phyloP scores from a whole-genome alignment of 495 filamentous ascomycete genomes.

The Aspergillus homomorphus region DNA sequence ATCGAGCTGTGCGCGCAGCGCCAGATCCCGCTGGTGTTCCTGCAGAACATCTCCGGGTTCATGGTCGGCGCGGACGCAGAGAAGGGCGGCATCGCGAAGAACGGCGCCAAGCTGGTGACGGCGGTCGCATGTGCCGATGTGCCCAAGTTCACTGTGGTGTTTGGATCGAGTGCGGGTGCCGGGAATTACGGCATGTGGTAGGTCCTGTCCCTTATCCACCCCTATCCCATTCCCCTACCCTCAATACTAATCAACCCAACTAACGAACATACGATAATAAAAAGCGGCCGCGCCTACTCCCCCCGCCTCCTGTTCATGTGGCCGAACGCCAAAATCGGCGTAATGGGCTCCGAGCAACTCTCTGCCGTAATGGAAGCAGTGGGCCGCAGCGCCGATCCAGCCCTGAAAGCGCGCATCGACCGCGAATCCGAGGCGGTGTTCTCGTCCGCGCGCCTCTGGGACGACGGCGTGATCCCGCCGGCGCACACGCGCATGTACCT shows the following conservation, averaged over 20 bases:
- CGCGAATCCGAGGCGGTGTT: constrained; percentile 85
- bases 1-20: constrained; percentile 95
- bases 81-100: constrained; percentile 90
- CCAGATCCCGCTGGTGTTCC: constrained; percentile 82
- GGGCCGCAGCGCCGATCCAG: constrained; percentile 76
- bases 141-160: constrained; percentile 94
- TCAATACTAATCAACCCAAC: no score
- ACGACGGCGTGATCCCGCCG: constrained; percentile 92
- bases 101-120: constrained; percentile 94
- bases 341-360: constrained; percentile 95
- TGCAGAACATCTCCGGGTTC: constrained; percentile 96
- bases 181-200: constrained; percentile 83
- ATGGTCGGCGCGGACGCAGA: constrained; percentile 94
- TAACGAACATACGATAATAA: constrained; percentile 7
- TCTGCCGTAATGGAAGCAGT: constrained; percentile 93
- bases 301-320: constrained; percentile 95
- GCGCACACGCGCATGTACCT: constrained; percentile 81
- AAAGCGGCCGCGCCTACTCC: constrained; percentile 84
- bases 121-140: constrained; percentile 94
- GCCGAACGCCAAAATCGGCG: constrained; percentile 91
- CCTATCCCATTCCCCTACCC: not conserved
- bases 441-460: constrained; percentile 87
- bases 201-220: constrained; percentile 27
- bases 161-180: constrained; percentile 75
- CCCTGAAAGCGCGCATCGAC: constrained; percentile 81